These are phyloP conservation scores for Platanus orientalis DNA, from an alignment of 164 flowering plant species.

Conservation along the genomic window DNA sequence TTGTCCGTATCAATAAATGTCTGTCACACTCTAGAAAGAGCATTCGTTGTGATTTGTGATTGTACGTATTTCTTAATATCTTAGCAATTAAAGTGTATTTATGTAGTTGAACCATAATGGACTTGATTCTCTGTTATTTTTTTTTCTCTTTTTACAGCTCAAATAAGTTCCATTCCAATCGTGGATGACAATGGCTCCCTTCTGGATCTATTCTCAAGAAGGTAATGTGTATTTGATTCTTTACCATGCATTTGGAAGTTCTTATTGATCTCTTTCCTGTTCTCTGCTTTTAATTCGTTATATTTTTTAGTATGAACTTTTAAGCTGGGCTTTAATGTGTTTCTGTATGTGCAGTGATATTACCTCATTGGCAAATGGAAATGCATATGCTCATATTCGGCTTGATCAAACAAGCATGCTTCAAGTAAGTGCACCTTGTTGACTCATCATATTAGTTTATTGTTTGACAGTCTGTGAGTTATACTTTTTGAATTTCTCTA, in stretches of 20 bases:
- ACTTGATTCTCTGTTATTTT: constrained; percentile 4
- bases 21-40: too few relatives aligned
- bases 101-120: neutral
- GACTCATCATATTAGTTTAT: neutral
- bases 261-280: neutral
- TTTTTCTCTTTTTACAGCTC: constrained; percentile 21
- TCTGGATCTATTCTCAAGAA: constrained; percentile 27
- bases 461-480: neutral
- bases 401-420: constrained; percentile 26
- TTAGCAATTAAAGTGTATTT: too few relatives aligned
- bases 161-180: constrained; percentile 25
- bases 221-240: constrained; percentile 12
- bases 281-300: neutral
- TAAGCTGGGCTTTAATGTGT: constrained; percentile 1
- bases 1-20: too few relatives aligned
- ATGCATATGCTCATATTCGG: constrained; percentile 24
- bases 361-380: constrained; percentile 27
- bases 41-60: too few relatives aligned
- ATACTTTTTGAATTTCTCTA: neutral
- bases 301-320: neutral
- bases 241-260: neutral
- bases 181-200: too few relatives aligned
- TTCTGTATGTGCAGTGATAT: constrained; percentile 27
- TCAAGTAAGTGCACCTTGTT: constrained; percentile 18
- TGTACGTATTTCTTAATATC: too few relatives aligned